Conservation (phyloP, 2,329 filamentous ascomycete species). For the Alternaria triticina region DNA sequence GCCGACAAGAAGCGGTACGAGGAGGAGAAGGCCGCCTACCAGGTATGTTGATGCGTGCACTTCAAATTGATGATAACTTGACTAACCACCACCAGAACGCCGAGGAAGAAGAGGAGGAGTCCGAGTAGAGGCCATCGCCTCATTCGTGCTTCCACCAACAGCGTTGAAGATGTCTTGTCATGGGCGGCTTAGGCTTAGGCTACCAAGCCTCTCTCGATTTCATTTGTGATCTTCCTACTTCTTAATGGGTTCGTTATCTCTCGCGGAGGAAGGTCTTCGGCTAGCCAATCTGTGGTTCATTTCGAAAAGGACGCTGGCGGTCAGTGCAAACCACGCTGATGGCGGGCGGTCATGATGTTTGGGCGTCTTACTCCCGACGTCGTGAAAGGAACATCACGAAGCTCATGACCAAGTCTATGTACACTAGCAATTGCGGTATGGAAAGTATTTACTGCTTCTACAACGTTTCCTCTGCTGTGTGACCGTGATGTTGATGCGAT, state of each 20-base stretch:
- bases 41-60: conserved; percentile 24
- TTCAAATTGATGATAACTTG: neutral
- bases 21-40: conserved; percentile 88
- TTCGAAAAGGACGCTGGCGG: conserved; percentile 31
- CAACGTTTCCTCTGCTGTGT: neutral
- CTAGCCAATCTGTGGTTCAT: conserved; percentile 32
- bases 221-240: conserved; percentile 31
- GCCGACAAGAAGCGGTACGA: conserved; percentile 99
- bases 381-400: conserved; percentile 40
- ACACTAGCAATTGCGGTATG: conserved; percentile 48
- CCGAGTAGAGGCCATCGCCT: conserved; percentile 39
- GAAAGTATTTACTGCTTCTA: conserved; percentile 31
- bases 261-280: conserved; percentile 28
- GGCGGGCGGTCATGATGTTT: conserved; percentile 41
- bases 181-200: conserved; percentile 24
- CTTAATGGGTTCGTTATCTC: conserved; percentile 30
- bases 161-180: conserved; percentile 34
- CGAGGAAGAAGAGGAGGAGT: conserved; percentile 52
- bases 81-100: conserved; percentile 30
- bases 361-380: conserved; percentile 35
- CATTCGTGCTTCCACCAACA: conserved; percentile 14
- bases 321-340: conserved; percentile 32
- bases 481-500: conserved; percentile 1
- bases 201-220: conserved; percentile 29
- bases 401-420: conserved; percentile 45